These are phyloP conservation scores for Roridomyces roridus DNA, from an alignment of 768 basidiomycete genomes.

Conservation along the genomic window DNA sequence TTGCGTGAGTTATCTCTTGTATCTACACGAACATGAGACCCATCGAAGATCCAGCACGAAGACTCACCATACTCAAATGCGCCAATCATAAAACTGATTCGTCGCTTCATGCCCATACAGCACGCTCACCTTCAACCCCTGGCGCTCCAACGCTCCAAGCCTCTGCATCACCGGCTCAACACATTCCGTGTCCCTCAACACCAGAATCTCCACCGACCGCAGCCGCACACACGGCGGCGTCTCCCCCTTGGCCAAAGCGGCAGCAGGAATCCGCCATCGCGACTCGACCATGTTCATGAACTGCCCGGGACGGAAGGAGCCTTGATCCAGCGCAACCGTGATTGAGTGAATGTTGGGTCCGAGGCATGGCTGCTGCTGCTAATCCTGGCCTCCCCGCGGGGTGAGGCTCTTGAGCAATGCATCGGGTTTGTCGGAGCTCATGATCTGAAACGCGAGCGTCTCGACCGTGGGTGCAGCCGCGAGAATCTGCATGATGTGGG, in stretches of 20 bases:
- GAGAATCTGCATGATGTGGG: background rate
- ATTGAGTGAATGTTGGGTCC: background rate
- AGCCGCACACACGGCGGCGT: too few relatives aligned
- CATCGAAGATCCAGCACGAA: too few relatives aligned
- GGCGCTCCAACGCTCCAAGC: background rate
- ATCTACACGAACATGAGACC: too few relatives aligned
- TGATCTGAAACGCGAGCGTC: background rate
- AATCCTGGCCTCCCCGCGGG: too few relatives aligned
- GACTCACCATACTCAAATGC: too few relatives aligned
- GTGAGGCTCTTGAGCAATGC: background rate
- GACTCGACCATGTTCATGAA: constrained; percentile 8
- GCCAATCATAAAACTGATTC: background rate
- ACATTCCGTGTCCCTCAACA: background rate
- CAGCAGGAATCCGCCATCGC: constrained; percentile 9
- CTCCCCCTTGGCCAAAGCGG: too few relatives aligned
- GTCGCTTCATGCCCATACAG: background rate
- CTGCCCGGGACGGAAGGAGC: background rate
- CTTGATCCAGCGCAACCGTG: background rate
- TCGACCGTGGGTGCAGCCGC: background rate
- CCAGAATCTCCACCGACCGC: constrained; percentile 1
- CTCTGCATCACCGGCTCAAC: background rate
- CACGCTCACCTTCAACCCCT: background rate
- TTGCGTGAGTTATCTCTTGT: too few relatives aligned
- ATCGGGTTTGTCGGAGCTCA: background rate
- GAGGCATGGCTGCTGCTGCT: background rate